Base-by-base conservation (phyloP, 495 filamentous ascomycete species). In the Lasiosphaeria hispida region DNA sequence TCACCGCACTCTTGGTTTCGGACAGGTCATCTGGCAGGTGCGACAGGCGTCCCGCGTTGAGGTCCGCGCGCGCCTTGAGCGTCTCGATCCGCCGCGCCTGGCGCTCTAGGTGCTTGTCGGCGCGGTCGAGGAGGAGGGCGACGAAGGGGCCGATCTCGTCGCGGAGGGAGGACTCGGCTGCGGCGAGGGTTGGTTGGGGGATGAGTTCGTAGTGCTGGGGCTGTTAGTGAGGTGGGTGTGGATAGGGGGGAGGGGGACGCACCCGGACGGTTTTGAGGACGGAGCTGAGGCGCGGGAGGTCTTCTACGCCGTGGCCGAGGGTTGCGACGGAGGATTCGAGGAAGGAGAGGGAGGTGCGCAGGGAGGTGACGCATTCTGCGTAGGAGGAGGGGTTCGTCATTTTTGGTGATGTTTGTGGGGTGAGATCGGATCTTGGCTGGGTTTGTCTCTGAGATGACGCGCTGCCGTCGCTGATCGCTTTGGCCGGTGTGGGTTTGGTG, bases 191-290 rank as follows among this genome's bases (percentile, higher is more conserved):
- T 4, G 74, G 70, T 53, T 79, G 76, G 7, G 77, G 77, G 62
- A 80, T 78, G 0, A 80, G 68, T 56, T 80, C 77, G 74, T 80
- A 80, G 68, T 80, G 77, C 71, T 79, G 50, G 14, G 8, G 19
- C 1, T 59, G 35, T 34, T 15, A 7, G 17, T 13, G 34, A 17
- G 37, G 1, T 14, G 14, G n/a, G 43, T 9, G 8, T 35, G 14
- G 44, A 4, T 23, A n/a, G 51, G 17, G 10, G 53, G 33, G 44
- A 19, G 23, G 48, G 39, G 14, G 35, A 68, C 70, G 41, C 69
- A 78, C 77, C 38, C 77, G 71, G 17, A 78, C 76, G 45, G 75
- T 75, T 56, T 78, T 80, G 36, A 80, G 68, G 33, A 80, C 75
- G 58, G 58, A 64, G 36, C 67, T 51, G 1, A 80, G 70, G 11